Evolutionary conservation across 345 rosid genomes (phyloP).

Genomic region (Hypericum perforatum): DNA sequence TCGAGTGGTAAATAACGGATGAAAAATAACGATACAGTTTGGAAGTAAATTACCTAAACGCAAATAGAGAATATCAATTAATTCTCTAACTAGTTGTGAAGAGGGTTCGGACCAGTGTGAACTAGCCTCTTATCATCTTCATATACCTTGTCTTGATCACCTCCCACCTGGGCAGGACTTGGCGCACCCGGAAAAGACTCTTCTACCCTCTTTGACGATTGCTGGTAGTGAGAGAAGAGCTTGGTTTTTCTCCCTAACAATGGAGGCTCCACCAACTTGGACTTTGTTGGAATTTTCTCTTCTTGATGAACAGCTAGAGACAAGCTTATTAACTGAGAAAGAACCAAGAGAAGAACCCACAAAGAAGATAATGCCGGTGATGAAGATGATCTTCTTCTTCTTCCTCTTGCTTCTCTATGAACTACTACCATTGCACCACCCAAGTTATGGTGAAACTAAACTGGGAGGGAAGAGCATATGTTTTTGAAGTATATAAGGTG

Average conservation of each 20-base stretch:
- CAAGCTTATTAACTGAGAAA: slow-evolving; percentile 30
- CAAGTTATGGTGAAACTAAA: not conserved
- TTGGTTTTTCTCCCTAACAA: slow-evolving; percentile 30
- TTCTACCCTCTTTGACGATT: slow-evolving; percentile 14
- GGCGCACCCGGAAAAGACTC: slow-evolving; percentile 12
- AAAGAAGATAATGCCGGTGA: slow-evolving; percentile 19
- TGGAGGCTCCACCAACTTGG: slow-evolving; percentile 13
- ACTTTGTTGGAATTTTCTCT: not conserved
- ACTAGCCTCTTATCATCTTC: slow-evolving; percentile 73
- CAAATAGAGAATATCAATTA: no score
- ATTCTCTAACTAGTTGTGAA: slow-evolving; percentile 49
- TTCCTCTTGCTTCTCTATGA: not conserved
- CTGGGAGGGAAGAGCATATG: not conserved
- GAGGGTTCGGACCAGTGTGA: slow-evolving; percentile 93
- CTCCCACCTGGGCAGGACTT: slow-evolving; percentile 23
- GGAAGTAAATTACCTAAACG: no score
- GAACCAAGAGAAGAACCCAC: slow-evolving; percentile 32
- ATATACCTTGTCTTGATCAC: slow-evolving; percentile 31
- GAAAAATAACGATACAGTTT: no score
- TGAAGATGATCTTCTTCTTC: not conserved
- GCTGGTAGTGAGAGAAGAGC: slow-evolving; percentile 10
- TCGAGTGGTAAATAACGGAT: no score
- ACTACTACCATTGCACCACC: not conserved
- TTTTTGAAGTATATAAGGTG: not conserved
- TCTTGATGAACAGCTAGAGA: slow-evolving; percentile 29